These are phyloP conservation scores for Rhodomyrtus psidioides DNA, from an alignment of 441 rosid genomes.

Conservation along the genomic window DNA sequence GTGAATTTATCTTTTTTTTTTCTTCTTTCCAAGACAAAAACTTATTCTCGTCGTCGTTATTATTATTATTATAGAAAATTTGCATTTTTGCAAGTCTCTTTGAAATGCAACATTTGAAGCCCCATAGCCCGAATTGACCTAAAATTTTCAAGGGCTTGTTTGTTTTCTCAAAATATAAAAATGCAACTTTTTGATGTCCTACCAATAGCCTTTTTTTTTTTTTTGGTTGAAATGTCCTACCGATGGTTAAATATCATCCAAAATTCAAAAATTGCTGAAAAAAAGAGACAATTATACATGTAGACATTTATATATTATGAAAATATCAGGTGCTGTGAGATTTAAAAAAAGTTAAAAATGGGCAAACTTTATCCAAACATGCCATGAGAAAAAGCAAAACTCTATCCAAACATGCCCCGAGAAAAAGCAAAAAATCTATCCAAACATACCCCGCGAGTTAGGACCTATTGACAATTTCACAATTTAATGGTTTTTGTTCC, in stretches of 20 bases:
- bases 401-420: background rate
- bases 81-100: background rate
- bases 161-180: background rate
- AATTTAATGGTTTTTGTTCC: background rate
- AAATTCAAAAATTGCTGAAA: background rate
- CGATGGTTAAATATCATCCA: background rate
- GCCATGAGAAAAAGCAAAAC: background rate
- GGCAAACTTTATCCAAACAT: background rate
- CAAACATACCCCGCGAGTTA: background rate
- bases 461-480: background rate
- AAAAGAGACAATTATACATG: background rate
- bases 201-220: no score
- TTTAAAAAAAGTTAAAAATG: background rate
- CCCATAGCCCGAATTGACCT: background rate
- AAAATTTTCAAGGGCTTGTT: background rate
- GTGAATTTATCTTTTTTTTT: background rate
- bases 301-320: background rate
- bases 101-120: background rate
- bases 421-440: background rate
- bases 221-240: no score
- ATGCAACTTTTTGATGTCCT: background rate
- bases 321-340: background rate
- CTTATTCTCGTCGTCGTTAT: background rate
- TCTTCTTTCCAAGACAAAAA: background rate
- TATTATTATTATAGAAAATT: background rate